Base-by-base conservation (phyloP, 192 early-diverging fungal genomes). In the Phlyctochytrium bullatum region DNA sequence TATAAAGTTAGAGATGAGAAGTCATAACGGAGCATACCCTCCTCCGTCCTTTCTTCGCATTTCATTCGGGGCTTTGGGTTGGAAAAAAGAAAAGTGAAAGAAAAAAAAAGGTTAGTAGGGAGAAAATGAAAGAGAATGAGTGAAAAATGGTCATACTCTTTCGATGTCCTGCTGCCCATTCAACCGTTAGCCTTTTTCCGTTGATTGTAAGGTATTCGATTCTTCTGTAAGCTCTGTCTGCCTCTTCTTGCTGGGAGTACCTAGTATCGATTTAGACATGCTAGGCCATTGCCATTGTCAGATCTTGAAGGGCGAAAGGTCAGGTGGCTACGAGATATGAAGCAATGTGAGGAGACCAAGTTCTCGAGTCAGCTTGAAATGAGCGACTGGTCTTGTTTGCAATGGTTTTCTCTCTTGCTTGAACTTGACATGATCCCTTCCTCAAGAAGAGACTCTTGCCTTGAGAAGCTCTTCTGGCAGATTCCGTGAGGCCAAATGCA, bases 151-250 rank as follows among this genome's bases (percentile, higher is more conserved):
- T 31, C 67, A 3, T 65, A 80, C 78, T 73, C 64, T 81, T 77
- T 34, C 80, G 56, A 28, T 67, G 25, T 0, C 80, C 80, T 16
- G 66, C 67, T 4, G 80, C 80, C 80, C 80, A 82, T 56, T 82
- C 80, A 33, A 82, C 69, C 1, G 71, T 79, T 32, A 82, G 59
- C 2, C 66, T 73, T 23, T 69, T 54, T n/a, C 75, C 75, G 53
- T 77, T 76, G 51, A 82, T 77, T 1, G 76, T 78, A 24, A 82
- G 61, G 63, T 82, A 82, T 57, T 82, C 80, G 60, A 82, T 82
- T 60, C 76, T 78, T 24, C 59, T 50, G 62, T 68, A 82, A 10
- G 80, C 80, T 29, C 54, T 68, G 62, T 78, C 69, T 16, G 80
- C 80, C 54, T 81, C 71, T 33, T 75, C 76, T 61, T 76, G 75